Percentiles rank a stretch among this genome's conserved stretches.
These are phyloP conservation scores for Harringtonia lauricola DNA, from an alignment of 2,329 filamentous ascomycete genomes.

Conservation along the genomic window DNA sequence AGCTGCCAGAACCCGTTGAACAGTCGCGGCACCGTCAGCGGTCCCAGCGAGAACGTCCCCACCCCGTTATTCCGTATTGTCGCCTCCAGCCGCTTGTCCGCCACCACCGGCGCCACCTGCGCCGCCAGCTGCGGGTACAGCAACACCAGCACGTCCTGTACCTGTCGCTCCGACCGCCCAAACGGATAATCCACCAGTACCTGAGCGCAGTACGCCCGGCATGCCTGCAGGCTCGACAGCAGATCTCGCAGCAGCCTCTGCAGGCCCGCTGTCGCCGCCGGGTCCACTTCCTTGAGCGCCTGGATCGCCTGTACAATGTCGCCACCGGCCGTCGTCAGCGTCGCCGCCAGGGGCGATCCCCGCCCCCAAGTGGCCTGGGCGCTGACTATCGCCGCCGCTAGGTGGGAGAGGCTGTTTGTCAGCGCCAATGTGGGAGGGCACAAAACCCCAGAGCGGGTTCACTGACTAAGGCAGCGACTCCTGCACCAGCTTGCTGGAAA, in stretches of 20 bases:
- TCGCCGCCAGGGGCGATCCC: constrained; percentile 12
- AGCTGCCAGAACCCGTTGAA: constrained; percentile 22
- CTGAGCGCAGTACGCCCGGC: constrained; percentile 15
- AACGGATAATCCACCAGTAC: constrained; percentile 15
- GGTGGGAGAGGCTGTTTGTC: constrained; percentile 17
- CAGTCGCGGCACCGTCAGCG: constrained; percentile 13
- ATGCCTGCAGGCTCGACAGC: constrained; percentile 12
- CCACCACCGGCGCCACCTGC: background rate
- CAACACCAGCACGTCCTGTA: constrained; percentile 16
- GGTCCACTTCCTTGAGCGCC: constrained; percentile 22
- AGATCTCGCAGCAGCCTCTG: constrained; percentile 12
- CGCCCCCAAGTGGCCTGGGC: constrained; percentile 14
- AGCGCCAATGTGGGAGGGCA: too few species aligned
- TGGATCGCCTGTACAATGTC: constrained; percentile 26
- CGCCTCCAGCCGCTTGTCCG: background rate
- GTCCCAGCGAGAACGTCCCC: constrained; percentile 16
- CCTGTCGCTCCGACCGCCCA: constrained; percentile 18
- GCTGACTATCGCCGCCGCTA: constrained; percentile 12
- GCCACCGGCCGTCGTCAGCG: constrained; percentile 18
- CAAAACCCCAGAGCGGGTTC: too few species aligned
- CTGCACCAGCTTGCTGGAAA: too few species aligned
- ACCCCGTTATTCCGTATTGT: background rate
- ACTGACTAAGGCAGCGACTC: constrained; percentile 18
- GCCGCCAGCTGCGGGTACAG: constrained; percentile 14
- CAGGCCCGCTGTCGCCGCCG: constrained; percentile 11